These are phyloP conservation scores for Podila epigama DNA, from an alignment of 192 early-diverging fungal species.

Conservation along the genomic window DNA sequence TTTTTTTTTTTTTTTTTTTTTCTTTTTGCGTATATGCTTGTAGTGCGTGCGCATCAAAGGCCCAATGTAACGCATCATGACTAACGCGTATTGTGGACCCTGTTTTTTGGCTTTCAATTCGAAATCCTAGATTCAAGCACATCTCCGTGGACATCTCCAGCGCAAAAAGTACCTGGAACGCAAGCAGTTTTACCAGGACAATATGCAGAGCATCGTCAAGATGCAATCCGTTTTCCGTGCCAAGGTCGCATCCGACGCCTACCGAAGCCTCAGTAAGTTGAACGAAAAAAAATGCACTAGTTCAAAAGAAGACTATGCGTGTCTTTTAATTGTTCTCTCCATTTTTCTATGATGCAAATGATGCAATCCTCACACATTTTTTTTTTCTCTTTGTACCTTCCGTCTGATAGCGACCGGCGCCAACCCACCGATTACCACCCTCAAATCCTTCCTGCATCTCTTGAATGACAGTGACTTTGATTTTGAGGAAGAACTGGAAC, in stretches of 20 bases:
- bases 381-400: no score
- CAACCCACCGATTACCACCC: constrained; percentile 80
- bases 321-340: not conserved
- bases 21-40: not conserved
- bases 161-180: constrained; percentile 66
- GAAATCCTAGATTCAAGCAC: constrained; percentile 70
- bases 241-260: constrained; percentile 71
- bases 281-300: not conserved
- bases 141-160: constrained; percentile 66
- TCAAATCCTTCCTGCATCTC: constrained; percentile 88
- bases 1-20: not conserved
- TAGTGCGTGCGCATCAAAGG: not conserved
- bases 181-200: constrained; percentile 64
- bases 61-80: no score
- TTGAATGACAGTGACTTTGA: constrained; percentile 92
- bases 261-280: constrained; percentile 68
- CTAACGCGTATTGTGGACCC: no score
- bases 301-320: not conserved
- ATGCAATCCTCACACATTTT: no score
- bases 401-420: constrained; percentile 60
- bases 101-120: not conserved
- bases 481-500: constrained; percentile 88
- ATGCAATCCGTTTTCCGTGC: constrained; percentile 74
- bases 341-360: not conserved
- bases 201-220: constrained; percentile 81